phyloP scores from a whole-genome alignment of 805 yeast species.

The Metschnikowia picachoensis region DNA sequence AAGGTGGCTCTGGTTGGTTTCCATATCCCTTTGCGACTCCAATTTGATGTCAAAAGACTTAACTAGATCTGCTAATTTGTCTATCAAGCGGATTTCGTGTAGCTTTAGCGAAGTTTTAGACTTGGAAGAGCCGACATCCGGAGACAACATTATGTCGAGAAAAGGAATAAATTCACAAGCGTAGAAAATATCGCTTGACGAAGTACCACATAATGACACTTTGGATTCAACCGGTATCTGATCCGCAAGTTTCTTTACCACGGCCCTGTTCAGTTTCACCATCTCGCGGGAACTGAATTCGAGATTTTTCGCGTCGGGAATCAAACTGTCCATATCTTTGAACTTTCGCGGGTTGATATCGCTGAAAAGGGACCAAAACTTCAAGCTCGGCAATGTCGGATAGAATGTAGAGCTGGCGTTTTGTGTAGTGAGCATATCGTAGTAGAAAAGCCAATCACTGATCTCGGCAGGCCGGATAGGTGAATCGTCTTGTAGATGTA shows the following conservation, averaged over 20 bases:
- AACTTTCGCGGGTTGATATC: constrained; percentile 43
- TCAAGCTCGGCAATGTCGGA: constrained; percentile 52
- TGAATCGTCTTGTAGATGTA: constrained; percentile 58
- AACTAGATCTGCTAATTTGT: constrained; percentile 35
- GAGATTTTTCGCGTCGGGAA: constrained; percentile 30
- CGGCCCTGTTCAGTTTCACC: constrained; percentile 29
- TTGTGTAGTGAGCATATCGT: constrained; percentile 50
- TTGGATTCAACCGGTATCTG: constrained; percentile 27
- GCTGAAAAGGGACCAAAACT: constrained; percentile 60
- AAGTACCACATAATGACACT: constrained; percentile 25
- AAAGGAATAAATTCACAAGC: constrained; percentile 34
- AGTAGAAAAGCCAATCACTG: constrained; percentile 74
- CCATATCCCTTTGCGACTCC: constrained; percentile 33
- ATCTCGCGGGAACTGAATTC: constrained; percentile 41
- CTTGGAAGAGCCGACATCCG: constrained; percentile 24
- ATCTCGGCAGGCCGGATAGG: constrained; percentile 55
- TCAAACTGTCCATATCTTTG: constrained; percentile 16
- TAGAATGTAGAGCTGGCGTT: constrained; percentile 44
- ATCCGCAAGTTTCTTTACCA: constrained; percentile 27
- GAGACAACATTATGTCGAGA: constrained; percentile 28
- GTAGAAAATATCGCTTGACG: constrained; percentile 22
- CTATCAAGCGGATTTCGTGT: constrained; percentile 30
- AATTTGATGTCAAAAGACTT: constrained; percentile 39
- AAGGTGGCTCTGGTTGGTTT: constrained; percentile 25
- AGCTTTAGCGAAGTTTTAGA: constrained; percentile 23